phyloP scores from a whole-genome alignment of 768 basidiomycete genomes.

The Lactarius akahatsu region DNA sequence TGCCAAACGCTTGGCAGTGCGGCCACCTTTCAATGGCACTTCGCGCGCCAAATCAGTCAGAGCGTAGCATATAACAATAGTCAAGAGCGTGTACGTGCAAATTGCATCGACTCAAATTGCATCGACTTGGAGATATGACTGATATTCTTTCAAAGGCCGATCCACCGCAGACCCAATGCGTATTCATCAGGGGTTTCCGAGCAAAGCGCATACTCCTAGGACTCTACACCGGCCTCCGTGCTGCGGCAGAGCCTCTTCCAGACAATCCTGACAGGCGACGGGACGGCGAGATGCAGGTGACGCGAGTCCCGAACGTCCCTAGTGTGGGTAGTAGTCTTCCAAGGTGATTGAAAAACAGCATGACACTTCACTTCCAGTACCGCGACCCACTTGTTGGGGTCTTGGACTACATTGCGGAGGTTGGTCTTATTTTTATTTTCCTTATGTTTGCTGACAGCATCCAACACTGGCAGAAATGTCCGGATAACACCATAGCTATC shows the following conservation, averaged over 20 bases:
- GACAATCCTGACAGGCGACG: conserved; percentile 7
- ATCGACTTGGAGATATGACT: not conserved
- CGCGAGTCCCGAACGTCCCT: conserved; percentile 9
- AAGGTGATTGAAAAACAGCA: not conserved
- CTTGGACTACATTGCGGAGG: conserved; percentile 24
- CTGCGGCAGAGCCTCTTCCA: conserved; percentile 7
- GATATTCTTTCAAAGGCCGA: not conserved
- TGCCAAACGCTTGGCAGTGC: not conserved
- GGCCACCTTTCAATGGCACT: conserved; percentile 5
- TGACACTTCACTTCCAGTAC: conserved; percentile 9
- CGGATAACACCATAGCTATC: conserved; percentile 11
- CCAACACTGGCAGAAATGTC: conserved; percentile 20
- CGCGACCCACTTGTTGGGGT: conserved; percentile 18
- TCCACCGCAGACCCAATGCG: conserved; percentile 14
- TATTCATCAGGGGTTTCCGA: conserved; percentile 21
- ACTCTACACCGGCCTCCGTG: not conserved
- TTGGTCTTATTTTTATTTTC: not conserved
- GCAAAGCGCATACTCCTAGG: conserved; percentile 16
- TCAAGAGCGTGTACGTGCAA: not conserved
- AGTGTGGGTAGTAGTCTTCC: not conserved
- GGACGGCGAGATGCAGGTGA: conserved; percentile 13
- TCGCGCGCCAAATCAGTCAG: not conserved
- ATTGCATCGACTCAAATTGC: not conserved
- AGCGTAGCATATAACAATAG: conserved; percentile 5
- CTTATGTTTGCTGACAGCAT: not conserved